Evolutionary conservation across 2,329 filamentous ascomycete species (phyloP), one percentile per base, ranked within the genome.

Genomic region (Penicillium rolfsii): DNA sequence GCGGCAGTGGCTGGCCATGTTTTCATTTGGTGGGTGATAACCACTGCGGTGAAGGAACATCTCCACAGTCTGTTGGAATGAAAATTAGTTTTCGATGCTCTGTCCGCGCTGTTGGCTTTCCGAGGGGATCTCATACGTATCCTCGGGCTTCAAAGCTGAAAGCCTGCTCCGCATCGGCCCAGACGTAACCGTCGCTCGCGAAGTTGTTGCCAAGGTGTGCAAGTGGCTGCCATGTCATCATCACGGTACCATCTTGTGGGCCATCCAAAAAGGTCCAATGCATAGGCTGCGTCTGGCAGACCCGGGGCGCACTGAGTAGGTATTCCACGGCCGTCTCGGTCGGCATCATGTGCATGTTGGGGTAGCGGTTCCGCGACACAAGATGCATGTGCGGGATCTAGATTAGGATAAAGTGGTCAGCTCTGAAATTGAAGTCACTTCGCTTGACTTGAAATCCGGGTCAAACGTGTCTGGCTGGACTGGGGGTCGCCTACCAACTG

Each of bases 241-340:
- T 86, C 48, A 97, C 85, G 8, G 89, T 89, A 58, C 93, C 93
- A 77, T 96, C 91, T 55, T 84, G 84, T 11, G 94, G 94, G 56
- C 87, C 85, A 70, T 95, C 88, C 59, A 98, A 86, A 76, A 94
- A 97, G 49, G 90, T 93, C 94, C 94, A 99, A 78, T 89, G 91
- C 84, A 99, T 93, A 2, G 94, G 87, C 52, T 93, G 89, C 65
- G 88, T 83, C 72, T 96, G 90, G 76, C 91, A 91, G 68, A 93
- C 90, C 73, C 91, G 89, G 8, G 93, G 91, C 41, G 93, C 93
- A 71, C 88, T 87, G 73, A 93, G 83, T 62, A 98, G 85, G 84
- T 91, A 94, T 71, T 91, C 89, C 63, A 92, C 89, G 28, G 94
- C 91, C 66, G 93, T 90, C 60, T 90, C 86, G 33, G 91, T 82